These are phyloP conservation scores for Sarocladiaceae sp. DNA, from an alignment of 2,329 filamentous ascomycete species.

Conservation along the genomic window DNA sequence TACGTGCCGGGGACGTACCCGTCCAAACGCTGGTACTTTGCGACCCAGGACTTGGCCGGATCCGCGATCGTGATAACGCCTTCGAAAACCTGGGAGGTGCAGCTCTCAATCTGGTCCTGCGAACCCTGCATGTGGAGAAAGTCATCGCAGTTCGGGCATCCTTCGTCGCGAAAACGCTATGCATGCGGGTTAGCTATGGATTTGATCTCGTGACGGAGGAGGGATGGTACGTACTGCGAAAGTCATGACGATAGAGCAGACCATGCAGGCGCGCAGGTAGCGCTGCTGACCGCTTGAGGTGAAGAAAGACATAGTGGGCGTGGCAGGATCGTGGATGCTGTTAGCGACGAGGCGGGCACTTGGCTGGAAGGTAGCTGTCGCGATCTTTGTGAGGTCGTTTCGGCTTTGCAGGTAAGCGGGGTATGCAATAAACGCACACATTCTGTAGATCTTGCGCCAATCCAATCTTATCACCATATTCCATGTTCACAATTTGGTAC, in stretches of 20 bases:
- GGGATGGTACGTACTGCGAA: constrained; percentile 49
- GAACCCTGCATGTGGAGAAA: constrained; percentile 79
- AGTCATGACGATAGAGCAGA: constrained; percentile 90
- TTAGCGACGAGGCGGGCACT: constrained; percentile 8
- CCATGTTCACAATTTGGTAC: no score
- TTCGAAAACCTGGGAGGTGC: constrained; percentile 94
- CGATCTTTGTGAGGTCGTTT: background rate
- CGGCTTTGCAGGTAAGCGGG: constrained; percentile 16
- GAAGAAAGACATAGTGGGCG: constrained; percentile 43
- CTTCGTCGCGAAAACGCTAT: constrained; percentile 77
- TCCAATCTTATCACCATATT: no score
- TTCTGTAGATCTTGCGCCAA: background rate
- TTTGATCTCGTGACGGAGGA: background rate
- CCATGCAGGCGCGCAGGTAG: constrained; percentile 94
- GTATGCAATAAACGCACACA: constrained; percentile 14
- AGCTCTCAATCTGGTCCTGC: constrained; percentile 77
- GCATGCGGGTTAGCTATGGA: background rate
- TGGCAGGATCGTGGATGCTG: background rate
- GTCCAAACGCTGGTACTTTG: constrained; percentile 91
- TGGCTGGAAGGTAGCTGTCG: constrained; percentile 1
- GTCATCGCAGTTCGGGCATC: constrained; percentile 95
- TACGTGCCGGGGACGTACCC: constrained; percentile 85
- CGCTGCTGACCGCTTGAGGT: constrained; percentile 65
- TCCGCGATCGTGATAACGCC: constrained; percentile 81
- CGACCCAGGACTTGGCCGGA: constrained; percentile 84